phyloP scores from a whole-genome alignment of 2,329 filamentous ascomycete genomes.

The Chalaropsis thielavioides region DNA sequence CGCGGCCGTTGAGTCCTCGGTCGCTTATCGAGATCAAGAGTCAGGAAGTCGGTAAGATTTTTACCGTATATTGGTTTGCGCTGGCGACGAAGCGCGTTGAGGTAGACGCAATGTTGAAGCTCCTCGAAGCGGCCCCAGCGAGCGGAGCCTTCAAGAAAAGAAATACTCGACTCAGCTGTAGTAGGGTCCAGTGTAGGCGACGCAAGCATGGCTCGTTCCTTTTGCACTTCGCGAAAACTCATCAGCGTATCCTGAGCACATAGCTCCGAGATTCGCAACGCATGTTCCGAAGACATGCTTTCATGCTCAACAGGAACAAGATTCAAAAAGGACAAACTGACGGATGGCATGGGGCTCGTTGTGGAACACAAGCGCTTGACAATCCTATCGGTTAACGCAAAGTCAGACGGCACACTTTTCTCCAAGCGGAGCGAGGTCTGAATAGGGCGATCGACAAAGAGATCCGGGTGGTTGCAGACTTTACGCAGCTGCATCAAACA shows the following conservation, averaged over 20 bases:
- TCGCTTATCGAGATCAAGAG: constrained; percentile 44
- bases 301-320: constrained; percentile 41
- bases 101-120: constrained; percentile 63
- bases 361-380: constrained; percentile 45
- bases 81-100: constrained; percentile 69
- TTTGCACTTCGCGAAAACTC: neutral
- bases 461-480: constrained; percentile 94
- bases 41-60: constrained; percentile 60
- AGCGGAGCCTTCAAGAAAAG: constrained; percentile 56
- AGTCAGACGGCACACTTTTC: constrained; percentile 43
- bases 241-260: constrained; percentile 6
- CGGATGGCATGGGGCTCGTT: constrained; percentile 35
- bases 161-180: constrained; percentile 53
- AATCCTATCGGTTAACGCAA: constrained; percentile 46
- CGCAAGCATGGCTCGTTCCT: constrained; percentile 34
- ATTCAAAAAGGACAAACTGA: constrained; percentile 66
- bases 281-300: constrained; percentile 39
- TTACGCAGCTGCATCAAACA: constrained; percentile 95
- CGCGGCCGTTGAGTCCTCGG: constrained; percentile 47
- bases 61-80: constrained; percentile 70
- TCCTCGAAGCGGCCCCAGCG: constrained; percentile 60
- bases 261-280: constrained; percentile 18
- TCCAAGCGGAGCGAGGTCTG: constrained; percentile 93
- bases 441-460: constrained; percentile 91
- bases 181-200: constrained; percentile 46